Conservation (phyloP, 2,329 filamentous ascomycete species). For the Sordariomycetes sp. region DNA sequence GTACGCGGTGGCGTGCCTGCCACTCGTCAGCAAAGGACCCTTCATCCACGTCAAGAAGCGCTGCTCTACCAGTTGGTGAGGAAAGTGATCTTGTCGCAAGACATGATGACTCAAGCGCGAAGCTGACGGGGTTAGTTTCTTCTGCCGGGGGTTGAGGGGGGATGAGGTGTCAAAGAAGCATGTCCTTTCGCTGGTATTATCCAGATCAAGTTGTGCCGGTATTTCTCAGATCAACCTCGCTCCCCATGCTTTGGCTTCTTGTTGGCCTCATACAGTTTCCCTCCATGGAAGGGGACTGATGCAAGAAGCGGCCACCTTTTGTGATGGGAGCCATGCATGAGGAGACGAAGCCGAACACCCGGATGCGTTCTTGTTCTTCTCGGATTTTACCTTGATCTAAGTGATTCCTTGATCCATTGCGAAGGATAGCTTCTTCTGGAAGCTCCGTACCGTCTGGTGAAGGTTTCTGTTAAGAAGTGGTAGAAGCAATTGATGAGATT, state of each 20-base stretch:
- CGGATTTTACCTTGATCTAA: constrained; percentile 35
- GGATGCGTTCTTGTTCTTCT: constrained; percentile 32
- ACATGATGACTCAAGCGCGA: constrained; percentile 44
- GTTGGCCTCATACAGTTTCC: too few relatives aligned
- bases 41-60: background rate
- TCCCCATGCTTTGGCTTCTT: too few relatives aligned
- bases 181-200: constrained; percentile 84
- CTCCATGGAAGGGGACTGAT: too few relatives aligned
- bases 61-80: constrained; percentile 67
- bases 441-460: constrained; percentile 3
- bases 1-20: constrained; percentile 73
- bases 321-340: too few relatives aligned
- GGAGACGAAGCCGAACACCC: too few relatives aligned
- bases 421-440: constrained; percentile 15
- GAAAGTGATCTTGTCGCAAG: constrained; percentile 79
- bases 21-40: constrained; percentile 3
- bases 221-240: constrained; percentile 55
- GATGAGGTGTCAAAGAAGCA: constrained; percentile 53
- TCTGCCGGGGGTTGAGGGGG: constrained; percentile 16
- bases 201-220: constrained; percentile 78
- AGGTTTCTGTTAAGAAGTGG: background rate
- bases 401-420: constrained; percentile 19
- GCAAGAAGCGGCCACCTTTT: too few relatives aligned
- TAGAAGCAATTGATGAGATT: background rate
- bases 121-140: constrained; percentile 39